A percentile compares a stretch with the other conserved stretches of the same genome.
These are phyloP conservation scores for Pichia sp. DNA, from an alignment of 1,139 yeast species.

Conservation along the genomic window DNA sequence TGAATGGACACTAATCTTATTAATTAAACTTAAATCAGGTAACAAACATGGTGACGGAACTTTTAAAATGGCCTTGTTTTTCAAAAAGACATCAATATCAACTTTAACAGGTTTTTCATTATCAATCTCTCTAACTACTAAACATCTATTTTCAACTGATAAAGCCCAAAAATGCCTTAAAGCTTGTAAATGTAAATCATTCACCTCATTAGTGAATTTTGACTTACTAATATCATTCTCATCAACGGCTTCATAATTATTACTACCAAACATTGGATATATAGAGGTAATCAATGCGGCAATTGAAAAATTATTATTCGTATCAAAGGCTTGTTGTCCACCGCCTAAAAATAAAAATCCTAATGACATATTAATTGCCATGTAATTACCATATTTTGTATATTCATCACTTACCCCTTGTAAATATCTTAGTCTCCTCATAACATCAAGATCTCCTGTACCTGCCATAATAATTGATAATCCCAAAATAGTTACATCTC, in stretches of 20 bases:
- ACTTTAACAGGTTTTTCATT: constrained; percentile 49
- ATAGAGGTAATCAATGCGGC: constrained; percentile 71
- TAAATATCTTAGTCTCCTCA: constrained; percentile 64
- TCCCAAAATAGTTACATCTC: constrained; percentile 57
- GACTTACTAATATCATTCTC: constrained; percentile 11
- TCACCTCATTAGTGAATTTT: constrained; percentile 10
- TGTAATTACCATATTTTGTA: constrained; percentile 60
- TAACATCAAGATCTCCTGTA: constrained; percentile 76
- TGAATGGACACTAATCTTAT: constrained; percentile 31
- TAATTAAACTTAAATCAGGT: constrained; percentile 52
- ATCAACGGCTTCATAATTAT: constrained; percentile 22
- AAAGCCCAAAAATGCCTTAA: constrained; percentile 89
- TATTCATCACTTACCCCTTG: constrained; percentile 51
- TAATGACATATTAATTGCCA: constrained; percentile 76
- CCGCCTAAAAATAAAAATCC: constrained; percentile 90
- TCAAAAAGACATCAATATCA: constrained; percentile 41
- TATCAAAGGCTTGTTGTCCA: constrained; percentile 75
- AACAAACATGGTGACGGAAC: constrained; percentile 59
- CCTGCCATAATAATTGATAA: constrained; percentile 82
- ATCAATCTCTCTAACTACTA: constrained; percentile 65
- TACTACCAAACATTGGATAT: constrained; percentile 63
- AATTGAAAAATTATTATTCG: constrained; percentile 55
- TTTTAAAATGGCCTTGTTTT: constrained; percentile 33
- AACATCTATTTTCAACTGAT: constrained; percentile 74
- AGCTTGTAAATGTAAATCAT: constrained; percentile 72